Base-by-base conservation (phyloP, 2,329 filamentous ascomycete genomes). In the Didymella pinodella region DNA sequence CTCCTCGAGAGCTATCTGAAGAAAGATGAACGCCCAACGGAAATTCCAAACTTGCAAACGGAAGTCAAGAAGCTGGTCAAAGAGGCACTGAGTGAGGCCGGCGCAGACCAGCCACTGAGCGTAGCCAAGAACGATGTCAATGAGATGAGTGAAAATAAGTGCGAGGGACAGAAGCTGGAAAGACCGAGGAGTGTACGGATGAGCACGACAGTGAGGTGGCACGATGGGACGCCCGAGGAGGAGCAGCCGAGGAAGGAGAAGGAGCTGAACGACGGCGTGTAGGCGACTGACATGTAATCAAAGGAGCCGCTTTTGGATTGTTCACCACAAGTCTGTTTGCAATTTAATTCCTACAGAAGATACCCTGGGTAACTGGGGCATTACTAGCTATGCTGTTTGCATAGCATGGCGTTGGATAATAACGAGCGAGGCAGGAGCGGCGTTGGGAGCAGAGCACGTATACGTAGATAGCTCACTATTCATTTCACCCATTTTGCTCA, bases 1-100 rank as follows among this genome's bases (percentile, higher is more conserved):
- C 94, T 97, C 80, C 80, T 98, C 12, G 87, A 90, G 66, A 83
- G 84, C 29, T 90, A 90, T 68, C 81, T 90, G 8, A 79, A 79
- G 14, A 85, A 86, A 47, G 76, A 78, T 10, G 75, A 80, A 1
- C 77, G 78, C 25, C 53, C 29, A 6, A 60, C 71, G 22, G 48
- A 63, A 40, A 69, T 72, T 0, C 78, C 80, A 2, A 78, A 83
- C 61, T 61, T 84, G 20, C 79, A 82, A 61, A 68, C 77, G 10
- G 78, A 83, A 59, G 81, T 79, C 0, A 79, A 79, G 38, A 72
- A 77, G 50, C 65, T 83, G 12, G 81, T 82, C 11, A 77, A 74
- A 18, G 58, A 69, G 12, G 73, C 68, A 2, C 34, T 75, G 47
- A 62, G 34, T 5, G 68, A 75, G 31, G 70, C 65, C 1, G 61